Conservation (phyloP, 108 stramenopile species). For the Parmales sp. region DNA sequence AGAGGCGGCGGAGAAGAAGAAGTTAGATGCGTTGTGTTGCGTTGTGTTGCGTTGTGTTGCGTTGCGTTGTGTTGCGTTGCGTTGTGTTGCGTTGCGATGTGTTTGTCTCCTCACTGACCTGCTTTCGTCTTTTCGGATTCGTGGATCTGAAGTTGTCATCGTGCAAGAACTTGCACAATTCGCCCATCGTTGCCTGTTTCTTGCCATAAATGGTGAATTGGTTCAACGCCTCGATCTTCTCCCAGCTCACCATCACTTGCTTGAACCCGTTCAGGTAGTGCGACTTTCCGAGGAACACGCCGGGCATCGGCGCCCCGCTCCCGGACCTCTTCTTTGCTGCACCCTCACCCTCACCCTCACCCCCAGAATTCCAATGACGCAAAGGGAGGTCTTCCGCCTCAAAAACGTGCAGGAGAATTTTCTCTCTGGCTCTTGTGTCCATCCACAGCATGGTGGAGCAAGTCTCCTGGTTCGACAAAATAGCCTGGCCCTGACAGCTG, state of each 20-base stretch:
- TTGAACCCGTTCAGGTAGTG: neutral
- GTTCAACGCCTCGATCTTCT: neutral
- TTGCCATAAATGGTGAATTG: neutral
- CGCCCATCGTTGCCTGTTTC: neutral
- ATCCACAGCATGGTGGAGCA: no score
- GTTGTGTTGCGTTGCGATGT: neutral
- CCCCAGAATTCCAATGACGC: no score
- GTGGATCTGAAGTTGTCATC: neutral
- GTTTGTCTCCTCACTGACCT: neutral
- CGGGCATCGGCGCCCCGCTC: no score
- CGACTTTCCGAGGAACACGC: neutral
- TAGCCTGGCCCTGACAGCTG: neutral
- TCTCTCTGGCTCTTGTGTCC: no score
- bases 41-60: neutral
- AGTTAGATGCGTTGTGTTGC: neutral
- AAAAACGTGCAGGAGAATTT: no score
- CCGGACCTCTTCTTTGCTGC: no score
- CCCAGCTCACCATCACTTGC: neutral
- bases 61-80: neutral
- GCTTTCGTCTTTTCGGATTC: neutral
- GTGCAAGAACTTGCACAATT: neutral
- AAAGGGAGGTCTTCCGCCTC: no score
- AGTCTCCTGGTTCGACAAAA: slow-evolving; percentile 6
- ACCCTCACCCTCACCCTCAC: no score
- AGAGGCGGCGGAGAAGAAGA: neutral